These are phyloP conservation scores for Penicillium freii DNA, from an alignment of 2,329 filamentous ascomycete genomes.

Conservation along the genomic window DNA sequence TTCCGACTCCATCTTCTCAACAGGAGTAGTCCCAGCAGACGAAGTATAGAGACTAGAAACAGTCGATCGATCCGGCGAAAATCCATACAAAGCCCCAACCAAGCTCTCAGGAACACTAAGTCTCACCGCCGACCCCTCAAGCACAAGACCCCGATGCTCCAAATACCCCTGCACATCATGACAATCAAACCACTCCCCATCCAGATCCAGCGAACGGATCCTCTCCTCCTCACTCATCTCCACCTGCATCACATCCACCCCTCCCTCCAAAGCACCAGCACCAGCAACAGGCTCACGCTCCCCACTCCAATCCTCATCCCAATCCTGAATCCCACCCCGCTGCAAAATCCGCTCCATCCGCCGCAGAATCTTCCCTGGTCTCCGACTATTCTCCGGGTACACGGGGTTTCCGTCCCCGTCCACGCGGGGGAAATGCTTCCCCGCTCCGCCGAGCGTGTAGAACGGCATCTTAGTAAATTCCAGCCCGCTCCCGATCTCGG, in stretches of 20 bases:
- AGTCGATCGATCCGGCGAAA: conserved; percentile 10
- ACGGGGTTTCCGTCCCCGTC: conserved; percentile 39
- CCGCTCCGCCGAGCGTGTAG: conserved; percentile 60
- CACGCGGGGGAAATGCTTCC: conserved; percentile 59
- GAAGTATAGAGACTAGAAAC: conserved; percentile 15
- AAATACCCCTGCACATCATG: conserved; percentile 76
- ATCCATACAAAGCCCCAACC: conserved; percentile 12
- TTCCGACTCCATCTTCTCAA: neutral
- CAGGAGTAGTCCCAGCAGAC: neutral
- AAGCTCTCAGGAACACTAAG: conserved; percentile 23
- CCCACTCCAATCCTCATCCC: conserved; percentile 27
- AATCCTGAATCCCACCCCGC: conserved; percentile 22
- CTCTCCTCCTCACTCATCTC: conserved; percentile 23
- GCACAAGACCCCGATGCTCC: conserved; percentile 28
- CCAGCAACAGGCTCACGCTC: conserved; percentile 11
- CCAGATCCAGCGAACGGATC: conserved; percentile 57
- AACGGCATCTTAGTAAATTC: conserved; percentile 24
- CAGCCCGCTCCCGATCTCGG: conserved; percentile 21
- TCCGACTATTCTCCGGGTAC: conserved; percentile 33
- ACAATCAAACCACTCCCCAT: conserved; percentile 73
- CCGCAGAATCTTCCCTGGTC: conserved; percentile 25
- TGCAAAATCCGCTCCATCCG: conserved; percentile 19
- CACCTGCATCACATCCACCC: no score
- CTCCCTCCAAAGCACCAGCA: neutral
- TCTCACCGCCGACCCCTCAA: conserved; percentile 32